Base-by-base conservation (phyloP, 345 rosid genomes). In the Brassica carinata region DNA sequence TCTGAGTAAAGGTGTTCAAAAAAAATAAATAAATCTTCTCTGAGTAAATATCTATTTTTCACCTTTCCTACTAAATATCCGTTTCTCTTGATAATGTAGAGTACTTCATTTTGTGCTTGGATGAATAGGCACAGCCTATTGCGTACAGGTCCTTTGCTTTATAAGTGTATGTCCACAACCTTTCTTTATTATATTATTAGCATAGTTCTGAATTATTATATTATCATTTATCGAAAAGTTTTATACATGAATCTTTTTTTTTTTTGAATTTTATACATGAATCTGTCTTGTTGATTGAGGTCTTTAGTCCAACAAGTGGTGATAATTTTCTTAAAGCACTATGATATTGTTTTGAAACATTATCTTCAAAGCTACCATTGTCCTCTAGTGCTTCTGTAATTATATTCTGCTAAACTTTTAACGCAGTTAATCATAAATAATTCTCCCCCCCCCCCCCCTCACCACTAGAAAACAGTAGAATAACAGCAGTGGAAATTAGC, bases 71-170 rank as follows among this genome's bases (percentile, higher is more conserved):
- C 34, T 71, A 72, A 78, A 34, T 71, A 63, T 38, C 61, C 7
- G 2, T 15, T 55, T 57, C 26, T 57, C 74, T 67, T 68, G 79
- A 74, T 75, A 67, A 69, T 75, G 36, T 34, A 69, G 67, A 69
- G 66, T 34, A 70, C 67, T 69, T 75, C 66, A 14, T 29, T 63
- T 33, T 69, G 80, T 81, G 83, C 72, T 13, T 15, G 53, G 79
- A 75, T 80, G 80, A 81, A 67, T 75, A 69, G 72, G 68, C 77
- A 57, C 19, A 80, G 68, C 83, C 80, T 75, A 75, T 81, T 81
- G 83, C 67, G 68, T 64, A 17, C 67, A 55, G 19, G 23, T 64
- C 80, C 57, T 75, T 64, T 59, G 72, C 77, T 65, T 75, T 80
- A 64, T 40, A 75, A 64, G 62, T 73, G 80, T 75, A 64, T 64